Evolutionary conservation across 2,329 filamentous ascomycete genomes (phyloP), one percentile per base, ranked within the genome.

Genomic region (Cordyceps fumosorosea): DNA sequence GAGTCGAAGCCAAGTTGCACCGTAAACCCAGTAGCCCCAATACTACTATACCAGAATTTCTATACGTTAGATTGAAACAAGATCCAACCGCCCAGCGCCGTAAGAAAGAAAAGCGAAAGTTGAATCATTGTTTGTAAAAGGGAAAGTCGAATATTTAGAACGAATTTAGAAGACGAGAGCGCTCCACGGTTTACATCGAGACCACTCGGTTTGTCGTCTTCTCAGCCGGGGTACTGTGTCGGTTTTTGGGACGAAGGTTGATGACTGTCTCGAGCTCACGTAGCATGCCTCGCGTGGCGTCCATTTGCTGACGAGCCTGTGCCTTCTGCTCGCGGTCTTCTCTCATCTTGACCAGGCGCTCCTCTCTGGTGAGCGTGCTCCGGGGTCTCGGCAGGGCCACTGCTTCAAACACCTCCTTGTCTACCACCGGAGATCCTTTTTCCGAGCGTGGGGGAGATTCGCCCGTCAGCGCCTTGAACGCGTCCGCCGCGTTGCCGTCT

Each of bases 261-360:
- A 98, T 96, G 64, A 99, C 85, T 66, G 90, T 93, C 77, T 97
- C 91, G 63, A 99, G 81, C 76, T 99, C 95, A 65, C 89, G 87
- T 65, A 99, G 82, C 91, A 99, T 96, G 68, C 89, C 91, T 50
- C 87, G 90, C 65, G 87, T 96, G 12, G 91, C 89, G 65, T 97
- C 91, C 51, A 86, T 80, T 70, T 89, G 89, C 68, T 93, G 90
- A 61, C 87, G 85, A 47, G 87, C 79, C 47, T 85, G 80, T 22
- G 89, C 88, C 71, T 90, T 89, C 65, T 84, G 85, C 60, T 86
- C 87, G 62, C 93, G 84, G 51, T 98, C 93, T 71, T 96, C 93
- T 68, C 89, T 89, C 80, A 97, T 92, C 74, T 89, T 93, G 50
- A 82, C 81, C 68, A 98, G 89, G 50, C 95, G 86, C 76, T 99